These are phyloP conservation scores for Beauveria sp. DNA, from an alignment of 2,329 filamentous ascomycete genomes.

Conservation along the genomic window DNA sequence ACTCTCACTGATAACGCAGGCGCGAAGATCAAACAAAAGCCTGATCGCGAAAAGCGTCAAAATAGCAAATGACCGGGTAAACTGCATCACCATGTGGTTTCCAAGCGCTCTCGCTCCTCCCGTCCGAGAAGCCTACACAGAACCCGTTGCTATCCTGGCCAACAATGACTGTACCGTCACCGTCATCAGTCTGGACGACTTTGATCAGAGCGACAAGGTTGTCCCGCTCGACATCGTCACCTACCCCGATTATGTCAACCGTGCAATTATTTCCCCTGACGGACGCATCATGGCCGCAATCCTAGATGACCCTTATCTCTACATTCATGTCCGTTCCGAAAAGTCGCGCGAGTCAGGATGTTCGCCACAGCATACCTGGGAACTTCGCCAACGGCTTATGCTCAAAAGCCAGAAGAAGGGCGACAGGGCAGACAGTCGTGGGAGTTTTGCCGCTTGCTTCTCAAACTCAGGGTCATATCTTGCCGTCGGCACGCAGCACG, in stretches of 20 bases:
- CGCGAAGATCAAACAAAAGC: constrained; percentile 34
- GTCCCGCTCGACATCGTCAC: constrained; percentile 62
- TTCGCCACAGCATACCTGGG: constrained; percentile 40
- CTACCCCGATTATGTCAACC: constrained; percentile 83
- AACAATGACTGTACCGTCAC: constrained; percentile 91
- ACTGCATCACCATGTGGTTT: constrained; percentile 59
- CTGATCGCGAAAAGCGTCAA: constrained; percentile 43
- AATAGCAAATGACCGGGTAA: constrained; percentile 54
- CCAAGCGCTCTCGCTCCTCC: constrained; percentile 30
- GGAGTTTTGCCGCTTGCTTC: constrained; percentile 74
- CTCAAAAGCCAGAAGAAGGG: constrained; percentile 49
- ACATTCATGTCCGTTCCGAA: constrained; percentile 61
- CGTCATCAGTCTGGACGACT: constrained; percentile 67
- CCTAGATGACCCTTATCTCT: constrained; percentile 79
- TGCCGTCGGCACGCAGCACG: constrained; percentile 73
- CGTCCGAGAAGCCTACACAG: constrained; percentile 34
- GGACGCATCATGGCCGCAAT: constrained; percentile 74
- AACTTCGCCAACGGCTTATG: constrained; percentile 41
- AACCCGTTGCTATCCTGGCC: constrained; percentile 62
- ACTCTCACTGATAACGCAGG: constrained; percentile 29
- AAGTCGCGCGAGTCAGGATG: constrained; percentile 26
- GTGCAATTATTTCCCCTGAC: constrained; percentile 87
- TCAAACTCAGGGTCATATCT: constrained; percentile 63
- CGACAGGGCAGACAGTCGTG: constrained; percentile 48
- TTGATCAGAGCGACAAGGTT: constrained; percentile 32